These are phyloP conservation scores for Ogataea haglerorum DNA, from an alignment of 805 yeast species.

Conservation along the genomic window DNA sequence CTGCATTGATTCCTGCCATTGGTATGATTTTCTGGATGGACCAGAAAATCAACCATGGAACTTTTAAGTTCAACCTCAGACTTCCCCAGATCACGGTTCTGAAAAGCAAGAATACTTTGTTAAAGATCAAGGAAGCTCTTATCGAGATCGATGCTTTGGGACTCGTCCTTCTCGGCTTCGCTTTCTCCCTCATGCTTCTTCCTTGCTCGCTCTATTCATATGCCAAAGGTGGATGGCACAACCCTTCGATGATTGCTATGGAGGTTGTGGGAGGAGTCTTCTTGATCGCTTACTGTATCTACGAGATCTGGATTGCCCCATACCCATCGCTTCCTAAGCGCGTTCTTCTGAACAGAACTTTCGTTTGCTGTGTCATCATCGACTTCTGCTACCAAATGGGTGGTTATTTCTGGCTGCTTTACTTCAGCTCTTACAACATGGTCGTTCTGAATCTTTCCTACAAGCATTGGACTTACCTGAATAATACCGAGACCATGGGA, in stretches of 20 bases:
- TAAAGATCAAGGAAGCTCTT: conserved; percentile 15
- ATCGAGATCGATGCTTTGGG: conserved; percentile 40
- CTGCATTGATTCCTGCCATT: conserved; percentile 34
- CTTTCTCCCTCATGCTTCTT: conserved; percentile 36
- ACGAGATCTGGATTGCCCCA: conserved; percentile 34
- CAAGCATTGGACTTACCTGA: conserved; percentile 37
- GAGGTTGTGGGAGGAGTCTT: conserved; percentile 36
- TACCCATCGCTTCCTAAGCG: conserved; percentile 38
- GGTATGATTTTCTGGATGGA: conserved; percentile 33
- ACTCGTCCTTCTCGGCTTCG: conserved; percentile 37
- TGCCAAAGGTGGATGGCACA: conserved; percentile 35
- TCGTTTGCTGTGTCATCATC: conserved; percentile 33
- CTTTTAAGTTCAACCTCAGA: neutral
- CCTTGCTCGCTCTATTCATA: conserved; percentile 36
- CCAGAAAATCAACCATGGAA: conserved; percentile 24
- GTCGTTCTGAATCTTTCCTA: conserved; percentile 32
- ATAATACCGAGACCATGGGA: conserved; percentile 36
- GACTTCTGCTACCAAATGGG: conserved; percentile 20
- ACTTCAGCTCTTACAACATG: conserved; percentile 35
- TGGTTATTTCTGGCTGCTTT: conserved; percentile 18
- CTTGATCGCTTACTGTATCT: conserved; percentile 29
- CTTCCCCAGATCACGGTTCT: neutral
- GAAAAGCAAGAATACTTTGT: neutral
- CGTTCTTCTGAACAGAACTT: conserved; percentile 36
- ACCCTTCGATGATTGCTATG: conserved; percentile 43